Conservation (phyloP, 192 early-diverging fungal genomes). For the Obelidium mucronatum region DNA sequence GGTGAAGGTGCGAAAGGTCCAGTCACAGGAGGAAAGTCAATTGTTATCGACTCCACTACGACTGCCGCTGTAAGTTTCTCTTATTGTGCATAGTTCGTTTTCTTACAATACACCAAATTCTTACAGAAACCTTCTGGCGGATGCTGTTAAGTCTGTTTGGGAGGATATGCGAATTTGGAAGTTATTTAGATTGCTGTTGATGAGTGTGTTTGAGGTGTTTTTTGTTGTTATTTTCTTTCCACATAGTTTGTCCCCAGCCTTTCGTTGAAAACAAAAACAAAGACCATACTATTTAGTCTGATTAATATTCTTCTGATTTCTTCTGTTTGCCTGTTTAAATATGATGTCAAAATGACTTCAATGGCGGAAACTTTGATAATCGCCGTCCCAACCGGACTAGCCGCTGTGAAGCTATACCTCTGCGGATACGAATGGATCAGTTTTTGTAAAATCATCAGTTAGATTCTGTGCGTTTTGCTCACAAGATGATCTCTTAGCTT, state of each 20-base stretch:
- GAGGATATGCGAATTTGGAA: background rate
- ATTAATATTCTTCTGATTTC: too few relatives aligned
- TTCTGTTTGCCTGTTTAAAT: too few relatives aligned
- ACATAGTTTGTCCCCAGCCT: background rate
- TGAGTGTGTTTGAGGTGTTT: background rate
- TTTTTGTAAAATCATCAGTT: too few relatives aligned
- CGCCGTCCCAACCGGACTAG: background rate
- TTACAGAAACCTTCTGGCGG: constrained; percentile 19
- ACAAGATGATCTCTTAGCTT: too few relatives aligned
- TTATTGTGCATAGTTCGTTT: background rate
- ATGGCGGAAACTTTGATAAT: background rate
- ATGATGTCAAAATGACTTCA: background rate
- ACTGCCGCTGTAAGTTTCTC: too few relatives aligned
- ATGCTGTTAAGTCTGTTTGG: constrained; percentile 21
- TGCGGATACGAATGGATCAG: background rate
- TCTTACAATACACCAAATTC: background rate
- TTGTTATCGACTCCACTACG: constrained; percentile 1
- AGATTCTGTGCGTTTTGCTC: too few relatives aligned
- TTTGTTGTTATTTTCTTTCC: background rate
- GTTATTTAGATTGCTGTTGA: background rate
- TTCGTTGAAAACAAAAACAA: background rate
- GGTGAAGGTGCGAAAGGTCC: constrained; percentile 28
- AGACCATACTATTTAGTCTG: background rate
- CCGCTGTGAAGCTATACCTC: background rate
- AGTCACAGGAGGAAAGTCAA: background rate